Evolutionary conservation across 2,329 filamentous ascomycete genomes (phyloP).

Genomic region (Macrophomina pseudophaseolina): DNA sequence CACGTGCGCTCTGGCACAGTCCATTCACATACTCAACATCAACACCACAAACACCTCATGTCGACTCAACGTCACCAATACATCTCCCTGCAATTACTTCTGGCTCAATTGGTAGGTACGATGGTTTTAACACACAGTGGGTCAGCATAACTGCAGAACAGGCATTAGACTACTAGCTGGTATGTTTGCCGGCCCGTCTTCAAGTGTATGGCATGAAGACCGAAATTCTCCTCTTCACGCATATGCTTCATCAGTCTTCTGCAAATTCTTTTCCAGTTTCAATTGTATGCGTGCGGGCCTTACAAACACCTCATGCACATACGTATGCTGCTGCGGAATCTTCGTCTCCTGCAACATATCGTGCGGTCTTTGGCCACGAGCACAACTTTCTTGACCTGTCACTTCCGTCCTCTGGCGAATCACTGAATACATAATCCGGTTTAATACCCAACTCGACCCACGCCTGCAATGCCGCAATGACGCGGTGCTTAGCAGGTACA

Average conservation of each 20-base stretch:
- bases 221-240: no score
- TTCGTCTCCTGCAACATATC: background rate
- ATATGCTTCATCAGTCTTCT: no score
- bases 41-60: background rate
- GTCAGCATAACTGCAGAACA: no score
- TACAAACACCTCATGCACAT: background rate
- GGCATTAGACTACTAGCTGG: no score
- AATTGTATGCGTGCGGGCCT: no score
- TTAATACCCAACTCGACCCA: constrained; percentile 24
- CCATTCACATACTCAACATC: background rate
- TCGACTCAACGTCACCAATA: background rate
- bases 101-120: no score
- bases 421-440: constrained; percentile 19
- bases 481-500: constrained; percentile 16
- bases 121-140: no score
- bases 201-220: no score
- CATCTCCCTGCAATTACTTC: no score
- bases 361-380: constrained; percentile 20
- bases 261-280: no score
- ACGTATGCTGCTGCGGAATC: constrained; percentile 2
- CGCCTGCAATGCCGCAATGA: constrained; percentile 11
- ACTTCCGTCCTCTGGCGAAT: constrained; percentile 7
- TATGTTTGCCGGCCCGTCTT: no score
- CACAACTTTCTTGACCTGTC: constrained; percentile 22
- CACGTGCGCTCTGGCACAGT: constrained; percentile 16